Conservation (phyloP, 1,139 yeast species). For the Nakaseomyces bracarensis region DNA sequence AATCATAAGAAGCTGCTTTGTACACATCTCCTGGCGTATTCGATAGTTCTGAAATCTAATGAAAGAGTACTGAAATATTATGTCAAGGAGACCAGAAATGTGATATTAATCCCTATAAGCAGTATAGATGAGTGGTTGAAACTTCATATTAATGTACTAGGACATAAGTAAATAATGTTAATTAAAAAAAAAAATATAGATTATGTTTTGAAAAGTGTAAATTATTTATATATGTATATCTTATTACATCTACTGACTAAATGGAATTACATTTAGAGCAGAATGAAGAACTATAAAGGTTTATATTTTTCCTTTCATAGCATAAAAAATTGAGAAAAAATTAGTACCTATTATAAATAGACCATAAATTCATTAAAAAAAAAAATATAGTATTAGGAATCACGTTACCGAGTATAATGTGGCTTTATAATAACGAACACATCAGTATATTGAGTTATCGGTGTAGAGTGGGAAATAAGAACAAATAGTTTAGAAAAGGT, state of each 20-base stretch:
- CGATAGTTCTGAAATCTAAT: constrained; percentile 25
- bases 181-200: not conserved
- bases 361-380: not conserved
- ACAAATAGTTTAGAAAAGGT: not conserved
- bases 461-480: not conserved
- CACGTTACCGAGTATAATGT: too few species aligned
- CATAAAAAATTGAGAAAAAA: not conserved
- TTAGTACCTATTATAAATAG: not conserved
- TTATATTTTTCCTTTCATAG: not conserved
- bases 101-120: constrained; percentile 20
- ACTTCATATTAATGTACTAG: constrained; percentile 27
- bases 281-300: constrained; percentile 3
- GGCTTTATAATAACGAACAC: constrained; percentile 6
- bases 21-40: constrained; percentile 30
- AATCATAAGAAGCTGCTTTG: constrained; percentile 23
- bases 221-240: not conserved
- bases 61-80: constrained; percentile 19
- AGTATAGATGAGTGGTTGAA: constrained; percentile 32
- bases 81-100: constrained; percentile 15
- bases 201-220: constrained; percentile 11
- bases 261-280: not conserved
- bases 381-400: too few species aligned
- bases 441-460: too few species aligned
- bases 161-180: too few species aligned
- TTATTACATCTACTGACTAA: not conserved